Base-by-base conservation (phyloP, 345 rosid species). In the Eucalyptus leucophloia region DNA sequence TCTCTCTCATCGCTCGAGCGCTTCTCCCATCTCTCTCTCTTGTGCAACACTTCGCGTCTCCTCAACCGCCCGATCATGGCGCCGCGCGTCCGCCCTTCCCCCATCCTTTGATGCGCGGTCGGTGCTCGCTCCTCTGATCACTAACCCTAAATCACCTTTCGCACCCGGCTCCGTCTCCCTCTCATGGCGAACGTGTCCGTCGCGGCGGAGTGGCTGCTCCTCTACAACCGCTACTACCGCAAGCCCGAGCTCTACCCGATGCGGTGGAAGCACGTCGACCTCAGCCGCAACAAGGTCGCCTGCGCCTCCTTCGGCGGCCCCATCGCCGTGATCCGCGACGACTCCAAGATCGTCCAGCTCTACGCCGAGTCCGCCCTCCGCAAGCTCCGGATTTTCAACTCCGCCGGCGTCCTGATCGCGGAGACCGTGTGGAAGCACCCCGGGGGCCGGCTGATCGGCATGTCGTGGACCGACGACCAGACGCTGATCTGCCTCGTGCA, bases 161-260 rank as follows among this genome's bases (percentile, higher is more conserved):
- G 17, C 44, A 2, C 58, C 7, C 32, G 1, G 32, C 34, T 23
- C 49, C 69, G 58, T 80, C 65, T 30, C 47, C 5, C 47, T 30
- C 40, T 28, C 60, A 98, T 98, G 99, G 95, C 99, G 72, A 97
- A 94, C 89, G 97, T 97, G 34, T 95, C 99, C 14, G 99, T 97
- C 47, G 98, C 99, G 86, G 99, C 99, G 42, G 99, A 98, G 87
- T 98, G 99, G 99, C 99, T 96, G 93, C 97, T 98, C 87, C 98
- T 98, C 37, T 91, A 91, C 90, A 94, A 97, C 81, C 92, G 97
- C 13, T 98, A 95, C 93, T 98, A 98, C 92, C 95, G 99, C 60
- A 98, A 98, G 89, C 98, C 96, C 26, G 98, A 97, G 93, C 94
- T 96, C 56, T 97, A 97, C 92, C 94, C 93, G 77, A 94, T 97